Conservation (phyloP, 176 grass and related monocot genomes). For the Pharus latifolius region DNA sequence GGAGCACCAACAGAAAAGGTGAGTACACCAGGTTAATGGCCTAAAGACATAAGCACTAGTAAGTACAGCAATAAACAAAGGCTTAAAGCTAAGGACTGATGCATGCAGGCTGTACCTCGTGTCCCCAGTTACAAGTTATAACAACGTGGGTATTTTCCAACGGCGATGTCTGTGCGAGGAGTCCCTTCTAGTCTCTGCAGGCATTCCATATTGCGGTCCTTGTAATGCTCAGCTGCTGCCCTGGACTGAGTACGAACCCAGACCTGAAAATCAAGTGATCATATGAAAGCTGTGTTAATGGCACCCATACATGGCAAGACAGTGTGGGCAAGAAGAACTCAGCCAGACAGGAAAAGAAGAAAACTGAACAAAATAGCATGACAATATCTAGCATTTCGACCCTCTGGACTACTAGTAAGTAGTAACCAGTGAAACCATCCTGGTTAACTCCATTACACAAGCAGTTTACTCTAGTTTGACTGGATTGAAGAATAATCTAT, state of each 20-base stretch:
- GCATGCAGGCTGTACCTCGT: neutral
- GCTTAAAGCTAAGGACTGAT: neutral
- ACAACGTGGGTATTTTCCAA: neutral
- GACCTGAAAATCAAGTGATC: neutral
- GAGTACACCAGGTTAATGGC: neutral
- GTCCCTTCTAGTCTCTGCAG: conserved; percentile 5
- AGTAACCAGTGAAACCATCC: no score
- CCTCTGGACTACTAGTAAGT: no score
- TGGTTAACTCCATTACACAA: no score
- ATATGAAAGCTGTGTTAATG: neutral
- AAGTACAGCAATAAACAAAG: neutral
- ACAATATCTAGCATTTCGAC: no score
- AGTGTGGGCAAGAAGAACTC: neutral
- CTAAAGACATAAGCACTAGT: neutral
- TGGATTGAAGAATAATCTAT: no score
- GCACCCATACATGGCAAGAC: neutral
- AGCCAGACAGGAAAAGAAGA: no score
- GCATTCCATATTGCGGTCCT: neutral
- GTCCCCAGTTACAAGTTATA: neutral
- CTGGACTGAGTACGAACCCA: neutral
- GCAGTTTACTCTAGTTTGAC: no score
- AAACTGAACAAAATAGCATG: no score
- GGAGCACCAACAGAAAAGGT: neutral
- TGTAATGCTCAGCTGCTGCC: conserved; percentile 9
- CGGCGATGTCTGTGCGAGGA: neutral